phyloP scores from a whole-genome alignment of 2,329 filamentous ascomycete species.

The Xylariaceae sp. region DNA sequence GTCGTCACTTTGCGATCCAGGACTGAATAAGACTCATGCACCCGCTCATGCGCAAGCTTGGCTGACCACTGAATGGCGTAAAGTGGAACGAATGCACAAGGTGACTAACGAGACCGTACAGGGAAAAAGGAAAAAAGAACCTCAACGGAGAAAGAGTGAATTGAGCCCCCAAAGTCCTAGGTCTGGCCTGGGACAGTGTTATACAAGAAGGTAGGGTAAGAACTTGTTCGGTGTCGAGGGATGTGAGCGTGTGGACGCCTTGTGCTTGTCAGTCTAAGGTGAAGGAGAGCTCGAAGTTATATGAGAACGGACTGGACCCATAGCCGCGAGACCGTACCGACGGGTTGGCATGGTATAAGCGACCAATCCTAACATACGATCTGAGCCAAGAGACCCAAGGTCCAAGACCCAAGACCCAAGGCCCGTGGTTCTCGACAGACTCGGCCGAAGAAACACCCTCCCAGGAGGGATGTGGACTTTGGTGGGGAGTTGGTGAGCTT shows the following conservation, averaged over 20 bases:
- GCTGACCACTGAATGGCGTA: conserved; percentile 16
- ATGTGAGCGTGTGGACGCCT: neutral
- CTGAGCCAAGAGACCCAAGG: conserved; percentile 12
- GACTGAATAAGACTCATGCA: conserved; percentile 9
- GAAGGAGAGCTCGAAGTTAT: conserved; percentile 13
- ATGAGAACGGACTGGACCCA: conserved; percentile 14
- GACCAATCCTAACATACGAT: conserved; percentile 14
- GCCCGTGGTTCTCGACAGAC: conserved; percentile 6
- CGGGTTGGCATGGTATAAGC: conserved; percentile 6
- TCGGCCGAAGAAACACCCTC: conserved; percentile 11
- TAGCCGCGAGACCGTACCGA: conserved; percentile 7
- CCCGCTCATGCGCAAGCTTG: conserved; percentile 9
- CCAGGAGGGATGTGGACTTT: conserved; percentile 20
- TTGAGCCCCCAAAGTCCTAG: conserved; percentile 13
- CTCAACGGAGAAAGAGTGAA: conserved; percentile 14
- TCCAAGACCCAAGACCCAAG: neutral
- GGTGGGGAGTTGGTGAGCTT: conserved; percentile 18
- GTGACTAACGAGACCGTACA: conserved; percentile 14
- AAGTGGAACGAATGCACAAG: conserved; percentile 15
- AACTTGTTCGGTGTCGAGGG: neutral
- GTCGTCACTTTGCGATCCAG: conserved; percentile 15
- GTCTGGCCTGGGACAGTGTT: conserved; percentile 7
- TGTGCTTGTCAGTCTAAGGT: conserved; percentile 1
- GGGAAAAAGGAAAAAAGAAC: conserved; percentile 11
- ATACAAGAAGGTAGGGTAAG: neutral